Percentiles rank a stretch among this genome's conserved stretches.
Evolutionary conservation across 345 rosid genomes (phyloP).

Genomic region (Cardiospermum halicacabum): DNA sequence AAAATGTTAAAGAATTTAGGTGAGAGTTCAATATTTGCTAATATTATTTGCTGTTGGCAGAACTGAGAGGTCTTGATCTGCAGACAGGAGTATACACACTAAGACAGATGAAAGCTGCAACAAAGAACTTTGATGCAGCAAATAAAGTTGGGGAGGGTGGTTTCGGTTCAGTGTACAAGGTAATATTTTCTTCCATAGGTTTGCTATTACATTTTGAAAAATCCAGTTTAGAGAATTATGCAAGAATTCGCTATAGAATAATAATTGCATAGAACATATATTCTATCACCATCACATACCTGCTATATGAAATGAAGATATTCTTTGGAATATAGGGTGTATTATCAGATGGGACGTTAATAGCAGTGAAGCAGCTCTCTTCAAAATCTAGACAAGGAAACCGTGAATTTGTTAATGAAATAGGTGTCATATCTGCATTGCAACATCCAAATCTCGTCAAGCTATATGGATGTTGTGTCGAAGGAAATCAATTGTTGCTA

Average conservation of each 20-base stretch:
- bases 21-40: conserved; percentile 1
- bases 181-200: conserved; percentile 13
- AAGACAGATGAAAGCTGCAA: conserved; percentile 65
- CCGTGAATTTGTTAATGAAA: conserved; percentile 68
- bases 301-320: background rate
- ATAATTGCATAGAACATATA: background rate
- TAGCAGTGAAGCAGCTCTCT: conserved; percentile 72
- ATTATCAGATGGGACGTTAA: conserved; percentile 58
- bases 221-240: background rate
- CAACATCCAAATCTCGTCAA: conserved; percentile 82
- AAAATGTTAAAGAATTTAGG: background rate
- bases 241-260: background rate
- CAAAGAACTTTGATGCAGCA: conserved; percentile 48
- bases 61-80: conserved; percentile 55
- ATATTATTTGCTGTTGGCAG: conserved; percentile 34
- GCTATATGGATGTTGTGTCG: conserved; percentile 72
- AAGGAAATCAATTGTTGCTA: conserved; percentile 61
- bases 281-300: no score
- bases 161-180: conserved; percentile 73
- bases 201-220: conserved; percentile 1
- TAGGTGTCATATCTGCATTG: conserved; percentile 71
- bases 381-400: conserved; percentile 75
- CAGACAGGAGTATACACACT: conserved; percentile 62
- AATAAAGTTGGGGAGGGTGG: conserved; percentile 82
- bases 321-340: conserved; percentile 42